These are phyloP conservation scores for Teratosphaeria zuluensis DNA, from an alignment of 2,329 filamentous ascomycete genomes.

Conservation along the genomic window DNA sequence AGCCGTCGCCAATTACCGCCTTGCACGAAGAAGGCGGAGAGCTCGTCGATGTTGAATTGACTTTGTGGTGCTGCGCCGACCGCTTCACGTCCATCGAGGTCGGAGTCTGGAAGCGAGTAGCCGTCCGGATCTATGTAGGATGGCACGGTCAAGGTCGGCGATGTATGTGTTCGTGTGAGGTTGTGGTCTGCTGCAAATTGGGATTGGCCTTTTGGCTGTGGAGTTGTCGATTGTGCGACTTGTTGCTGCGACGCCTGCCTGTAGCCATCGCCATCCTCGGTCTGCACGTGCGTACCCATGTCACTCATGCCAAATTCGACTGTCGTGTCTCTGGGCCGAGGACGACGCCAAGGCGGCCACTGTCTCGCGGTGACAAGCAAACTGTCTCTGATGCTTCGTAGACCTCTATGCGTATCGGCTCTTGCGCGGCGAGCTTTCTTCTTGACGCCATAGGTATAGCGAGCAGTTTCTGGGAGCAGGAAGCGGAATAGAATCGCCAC, in stretches of 20 bases:
- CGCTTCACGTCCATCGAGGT: not conserved
- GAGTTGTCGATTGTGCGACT: not conserved
- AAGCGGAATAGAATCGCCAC: constrained; percentile 31
- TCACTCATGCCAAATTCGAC: not conserved
- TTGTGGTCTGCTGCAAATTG: not conserved
- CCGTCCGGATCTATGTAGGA: not conserved
- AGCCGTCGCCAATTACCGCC: constrained; percentile 14
- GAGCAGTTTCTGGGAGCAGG: constrained; percentile 31
- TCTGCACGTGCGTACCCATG: not conserved
- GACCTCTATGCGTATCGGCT: not conserved
- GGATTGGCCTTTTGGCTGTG: not conserved
- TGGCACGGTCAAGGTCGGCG: not conserved
- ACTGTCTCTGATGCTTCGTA: not conserved
- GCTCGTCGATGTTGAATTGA: constrained; percentile 7
- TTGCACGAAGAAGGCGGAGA: constrained; percentile 10
- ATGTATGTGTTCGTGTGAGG: not conserved
- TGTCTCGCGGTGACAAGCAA: not conserved
- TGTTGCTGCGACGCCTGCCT: not conserved
- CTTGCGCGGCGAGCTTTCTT: constrained; percentile 26
- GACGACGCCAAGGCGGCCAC: not conserved
- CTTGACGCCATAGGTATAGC: constrained; percentile 31
- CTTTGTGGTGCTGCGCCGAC: constrained; percentile 10
- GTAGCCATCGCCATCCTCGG: not conserved
- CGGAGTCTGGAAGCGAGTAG: constrained; percentile 2
- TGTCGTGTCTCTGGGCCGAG: not conserved